Conservation (phyloP, 805 yeast species). For the Candida krabiensis region DNA sequence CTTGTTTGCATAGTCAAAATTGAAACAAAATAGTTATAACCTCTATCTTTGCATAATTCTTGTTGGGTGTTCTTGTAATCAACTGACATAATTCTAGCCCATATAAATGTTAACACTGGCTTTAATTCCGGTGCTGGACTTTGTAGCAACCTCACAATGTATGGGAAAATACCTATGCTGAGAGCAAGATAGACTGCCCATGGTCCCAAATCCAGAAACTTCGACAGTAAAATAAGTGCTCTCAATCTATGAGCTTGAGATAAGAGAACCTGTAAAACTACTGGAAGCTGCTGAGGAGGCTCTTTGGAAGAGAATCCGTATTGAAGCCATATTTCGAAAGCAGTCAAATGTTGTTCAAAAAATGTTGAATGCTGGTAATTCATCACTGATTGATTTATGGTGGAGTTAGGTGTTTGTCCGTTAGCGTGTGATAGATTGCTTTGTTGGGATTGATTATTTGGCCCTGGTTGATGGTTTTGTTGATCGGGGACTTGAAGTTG, state of each 20-base stretch:
- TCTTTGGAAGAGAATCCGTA: constrained; percentile 81
- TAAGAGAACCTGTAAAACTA: constrained; percentile 85
- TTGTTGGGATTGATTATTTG: constrained; percentile 1
- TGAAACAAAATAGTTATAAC: constrained; percentile 81
- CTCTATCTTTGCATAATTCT: constrained; percentile 88
- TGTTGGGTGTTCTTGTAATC: constrained; percentile 88
- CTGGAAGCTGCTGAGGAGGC: constrained; percentile 94
- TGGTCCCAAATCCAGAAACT: constrained; percentile 91
- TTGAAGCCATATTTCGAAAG: constrained; percentile 94
- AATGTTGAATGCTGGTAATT: constrained; percentile 89
- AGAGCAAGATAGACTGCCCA: constrained; percentile 95
- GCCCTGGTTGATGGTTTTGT: constrained; percentile 9
- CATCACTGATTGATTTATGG: constrained; percentile 24
- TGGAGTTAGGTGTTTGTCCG: constrained; percentile 6
- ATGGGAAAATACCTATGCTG: constrained; percentile 94
- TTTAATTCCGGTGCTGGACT: constrained; percentile 94
- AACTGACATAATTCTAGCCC: constrained; percentile 98
- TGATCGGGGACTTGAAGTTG: constrained; percentile 29
- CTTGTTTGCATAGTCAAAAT: constrained; percentile 54
- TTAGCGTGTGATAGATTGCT: not conserved
- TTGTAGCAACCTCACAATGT: constrained; percentile 83
- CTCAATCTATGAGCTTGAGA: constrained; percentile 93
- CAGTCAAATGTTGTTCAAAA: constrained; percentile 93
- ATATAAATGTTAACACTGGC: constrained; percentile 91
- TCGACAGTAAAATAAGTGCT: constrained; percentile 79